Base-by-base conservation (phyloP, 2,329 filamentous ascomycete species). In the Fusarium falciforme region DNA sequence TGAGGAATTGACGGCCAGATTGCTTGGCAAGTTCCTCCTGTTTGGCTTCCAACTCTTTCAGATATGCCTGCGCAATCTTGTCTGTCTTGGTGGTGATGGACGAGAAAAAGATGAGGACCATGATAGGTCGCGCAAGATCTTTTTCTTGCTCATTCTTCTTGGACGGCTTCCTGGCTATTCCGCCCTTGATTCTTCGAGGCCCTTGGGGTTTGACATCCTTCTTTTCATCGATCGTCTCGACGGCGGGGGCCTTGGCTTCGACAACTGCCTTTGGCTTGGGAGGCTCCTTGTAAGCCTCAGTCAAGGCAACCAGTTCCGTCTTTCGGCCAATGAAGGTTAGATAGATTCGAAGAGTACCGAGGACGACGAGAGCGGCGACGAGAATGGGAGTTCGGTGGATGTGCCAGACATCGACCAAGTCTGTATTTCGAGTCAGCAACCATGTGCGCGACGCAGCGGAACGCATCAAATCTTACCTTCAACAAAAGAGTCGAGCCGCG, bases 31-130 rank as follows among this genome's bases (percentile, higher is more conserved):
- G 84, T 16, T 85, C 82, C 9, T 88, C 84, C 20, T 93, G 86
- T 17, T 89, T 77, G 74, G 79, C 70, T 22, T 86, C 85, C 31
- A 96, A 81, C 2, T 84, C 82, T 66, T 89, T 85, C n/a, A 87
- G 83, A 58, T 96, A 90, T 2, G 87, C 85, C 27, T 90, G 88
- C 2, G 93, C 93, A 67, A 92, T 90, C 77, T 90, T 92, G 80
- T 96, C 92, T 1, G 95, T 98, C 35, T 91, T 93, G 4, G 92
- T 94, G 4, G 94, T 97, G 66, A 98, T 86, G 1, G 95, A 97
- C 3, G 94, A 96, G 85, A 93, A 98, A 85, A 98, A 98, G 35
- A 98, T 84, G 17, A 97, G 83, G 3, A 93, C 89, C 80, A 96
- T 93, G 64, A 95, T 87, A 59, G 87, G 88, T 29, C 85, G 81